phyloP scores from a whole-genome alignment of 352 stramenopile species.

The Globisporangium acanthophoron region DNA sequence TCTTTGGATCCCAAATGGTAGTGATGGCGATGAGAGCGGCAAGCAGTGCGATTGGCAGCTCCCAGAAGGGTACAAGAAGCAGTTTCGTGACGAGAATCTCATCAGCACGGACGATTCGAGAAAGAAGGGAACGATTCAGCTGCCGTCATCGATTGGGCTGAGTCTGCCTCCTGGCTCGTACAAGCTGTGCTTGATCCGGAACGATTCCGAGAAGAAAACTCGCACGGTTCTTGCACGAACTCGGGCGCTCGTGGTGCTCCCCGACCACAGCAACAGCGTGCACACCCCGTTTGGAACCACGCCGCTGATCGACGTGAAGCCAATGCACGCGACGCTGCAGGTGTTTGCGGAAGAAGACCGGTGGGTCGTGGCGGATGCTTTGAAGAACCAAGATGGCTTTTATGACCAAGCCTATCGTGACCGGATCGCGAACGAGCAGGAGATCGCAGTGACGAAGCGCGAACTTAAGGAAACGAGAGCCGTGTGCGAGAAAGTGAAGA shows the following conservation, averaged over 20 bases:
- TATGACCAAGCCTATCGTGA: slow-evolving; percentile 20
- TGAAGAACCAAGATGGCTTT: slow-evolving; percentile 18
- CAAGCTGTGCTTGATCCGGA: slow-evolving; percentile 39
- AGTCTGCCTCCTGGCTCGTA: slow-evolving; percentile 42
- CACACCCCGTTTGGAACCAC: slow-evolving; percentile 57
- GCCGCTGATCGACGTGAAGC: slow-evolving; percentile 47
- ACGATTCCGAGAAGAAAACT: slow-evolving; percentile 26
- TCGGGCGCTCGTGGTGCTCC: slow-evolving; percentile 25
- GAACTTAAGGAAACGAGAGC: slow-evolving; percentile 16
- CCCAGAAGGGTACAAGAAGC: slow-evolving; percentile 19
- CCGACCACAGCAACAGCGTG: slow-evolving; percentile 46
- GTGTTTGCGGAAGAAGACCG: slow-evolving; percentile 25
- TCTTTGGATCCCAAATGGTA: slow-evolving; percentile 24
- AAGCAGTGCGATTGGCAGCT: slow-evolving; percentile 34
- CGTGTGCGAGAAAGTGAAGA: slow-evolving; percentile 12
- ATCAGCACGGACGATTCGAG: slow-evolving; percentile 19
- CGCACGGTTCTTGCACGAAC: slow-evolving; percentile 27
- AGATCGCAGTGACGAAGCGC: slow-evolving; percentile 24
- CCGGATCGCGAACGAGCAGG: slow-evolving; percentile 23
- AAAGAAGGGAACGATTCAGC: slow-evolving; percentile 13
- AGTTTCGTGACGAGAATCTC: slow-evolving; percentile 17
- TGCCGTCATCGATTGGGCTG: slow-evolving; percentile 37
- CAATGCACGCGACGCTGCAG: slow-evolving; percentile 29
- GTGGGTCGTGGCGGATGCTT: slow-evolving; percentile 9
- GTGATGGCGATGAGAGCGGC: slow-evolving; percentile 1